Base-by-base conservation (phyloP, 2,329 filamentous ascomycete species). In the Sclerotinia borealis region DNA sequence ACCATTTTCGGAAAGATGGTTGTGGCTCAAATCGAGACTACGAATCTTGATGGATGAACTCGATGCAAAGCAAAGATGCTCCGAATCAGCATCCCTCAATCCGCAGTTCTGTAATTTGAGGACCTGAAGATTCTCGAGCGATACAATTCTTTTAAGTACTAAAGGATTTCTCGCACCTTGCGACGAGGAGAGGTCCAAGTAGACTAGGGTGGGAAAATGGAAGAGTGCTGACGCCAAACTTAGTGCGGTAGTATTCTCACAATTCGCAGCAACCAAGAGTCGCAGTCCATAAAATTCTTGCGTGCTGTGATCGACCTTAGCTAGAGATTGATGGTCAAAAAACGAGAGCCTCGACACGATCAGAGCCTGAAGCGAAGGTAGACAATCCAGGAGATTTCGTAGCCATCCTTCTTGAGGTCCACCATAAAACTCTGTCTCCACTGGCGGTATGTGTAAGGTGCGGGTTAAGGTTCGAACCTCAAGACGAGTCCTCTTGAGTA, bases 371-470 rank as follows among this genome's bases (percentile, higher is more conserved):
- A 69, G 59, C n/a, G 41, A 64, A 13, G 67, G 66, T 5, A 69
- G 60, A 8, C 66, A 64, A 51, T 67, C 66, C 8, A 69, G 50
- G 29, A 68, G 63, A 54, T 69, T 67, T 59, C 66, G 64, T 17
- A 70, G 59, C 67, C 68, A 69, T 17, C 64, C 67, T 19, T 63
- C 63, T 55, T 66, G 65, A 47, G 67, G 65, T 0, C 66, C 68
- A 59, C 60, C 67, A 59, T 67, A 69, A 31, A 70, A 66, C 29
- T 70, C 65, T 39, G 67, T 59, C 31, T 67, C 58, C 5, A 66
- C 68, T 47, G 66, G 66, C 19, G 67, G 67, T 29, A 70, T 67
- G 39, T 68, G 66, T 25, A 70, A 59, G 3, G 67, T 70, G 49
- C 65, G 68, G 17, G 63, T 60, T 15, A 66, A 50, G 7, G 58